Evolutionary conservation across 2,329 filamentous ascomycete species (phyloP), one percentile per base, ranked within the genome.

Genomic region (Sclerotinia minor): DNA sequence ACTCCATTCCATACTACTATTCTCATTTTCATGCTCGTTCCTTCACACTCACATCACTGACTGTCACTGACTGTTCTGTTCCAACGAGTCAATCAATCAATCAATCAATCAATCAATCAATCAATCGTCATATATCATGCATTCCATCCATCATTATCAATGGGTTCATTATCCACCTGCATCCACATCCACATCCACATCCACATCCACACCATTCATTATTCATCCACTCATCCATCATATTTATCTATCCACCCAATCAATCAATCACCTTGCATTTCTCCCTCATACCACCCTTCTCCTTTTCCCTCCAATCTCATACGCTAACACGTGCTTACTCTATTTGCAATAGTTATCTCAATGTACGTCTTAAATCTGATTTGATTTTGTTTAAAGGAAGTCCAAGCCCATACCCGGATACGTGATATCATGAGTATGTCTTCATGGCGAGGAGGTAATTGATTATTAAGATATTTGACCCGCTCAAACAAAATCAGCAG

Each of bases 401-500:
- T 35, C 54, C n/a, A 57, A 41, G 54, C 54, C n/a, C 35, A 35
- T 57, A 17, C 15, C 13, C 3, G 44, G 35, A 57, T 19, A 19
- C 17, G 54, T 26, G 54, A 57, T 7, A 9, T 41, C 9, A 35
- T 24, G 4, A 38, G 35, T 11, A n/a, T 49, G 54, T 26, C 35
- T 57, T 8, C 8, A 38, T 57, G 35, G 35, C 35, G 54, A 57
- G 21, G 35, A 57, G 32, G 24, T n/a, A 26, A 59, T 45, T 24
- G 35, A 9, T 35, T 19, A 11, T 29, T 13, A 35, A 13, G 29
- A 11, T 38, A 49, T 5, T 49, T 5, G 21, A 50, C 19, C 45
- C 35, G 58, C 59, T 77, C 75, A 78, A 58, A 77, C 70, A 52
- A 78, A 76, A 67, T 78, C 77, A 9, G 75, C 76, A 19, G 75